Evolutionary conservation across 306 rosid genomes (phyloP).

Genomic region (Malus fusca): DNA sequence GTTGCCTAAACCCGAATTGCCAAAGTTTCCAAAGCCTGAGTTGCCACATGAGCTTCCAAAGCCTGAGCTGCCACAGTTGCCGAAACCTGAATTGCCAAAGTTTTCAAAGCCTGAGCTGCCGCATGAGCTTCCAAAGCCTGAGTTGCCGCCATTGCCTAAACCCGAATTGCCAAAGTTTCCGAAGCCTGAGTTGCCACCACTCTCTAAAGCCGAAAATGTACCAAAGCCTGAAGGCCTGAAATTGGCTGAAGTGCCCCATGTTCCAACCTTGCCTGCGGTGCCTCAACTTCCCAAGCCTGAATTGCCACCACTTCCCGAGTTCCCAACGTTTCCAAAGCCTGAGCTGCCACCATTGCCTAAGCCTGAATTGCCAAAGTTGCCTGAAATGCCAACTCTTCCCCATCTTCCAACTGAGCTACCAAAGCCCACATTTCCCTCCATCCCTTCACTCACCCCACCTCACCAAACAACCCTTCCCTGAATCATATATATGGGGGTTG

Average conservation of each 20-base stretch:
- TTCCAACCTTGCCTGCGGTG: not conserved
- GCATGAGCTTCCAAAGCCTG: not conserved
- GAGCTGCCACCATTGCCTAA: too few species aligned
- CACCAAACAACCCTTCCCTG: not conserved
- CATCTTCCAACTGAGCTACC: slow-evolving; percentile 5
- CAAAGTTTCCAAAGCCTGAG: too few species aligned
- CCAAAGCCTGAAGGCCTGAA: not conserved
- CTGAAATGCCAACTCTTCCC: slow-evolving; percentile 5
- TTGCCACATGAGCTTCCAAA: too few species aligned
- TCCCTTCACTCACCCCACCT: not conserved
- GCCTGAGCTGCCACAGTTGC: too few species aligned
- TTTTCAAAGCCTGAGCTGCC: too few species aligned
- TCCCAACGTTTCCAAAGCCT: not conserved
- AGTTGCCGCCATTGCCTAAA: not conserved
- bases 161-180: not conserved
- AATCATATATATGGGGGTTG: too few species aligned
- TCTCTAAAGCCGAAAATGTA: not conserved
- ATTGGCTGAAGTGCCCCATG: not conserved
- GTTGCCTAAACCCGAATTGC: too few species aligned
- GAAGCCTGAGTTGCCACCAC: not conserved
- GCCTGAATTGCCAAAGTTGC: not conserved
- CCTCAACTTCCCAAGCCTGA: not conserved
- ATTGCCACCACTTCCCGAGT: not conserved
- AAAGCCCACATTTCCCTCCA: not conserved
- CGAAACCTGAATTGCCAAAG: too few species aligned